A percentile compares a stretch with the other conserved stretches of the same genome.
Conservation (phyloP, 2,329 filamentous ascomycete genomes). For the Diplodia mutila region DNA sequence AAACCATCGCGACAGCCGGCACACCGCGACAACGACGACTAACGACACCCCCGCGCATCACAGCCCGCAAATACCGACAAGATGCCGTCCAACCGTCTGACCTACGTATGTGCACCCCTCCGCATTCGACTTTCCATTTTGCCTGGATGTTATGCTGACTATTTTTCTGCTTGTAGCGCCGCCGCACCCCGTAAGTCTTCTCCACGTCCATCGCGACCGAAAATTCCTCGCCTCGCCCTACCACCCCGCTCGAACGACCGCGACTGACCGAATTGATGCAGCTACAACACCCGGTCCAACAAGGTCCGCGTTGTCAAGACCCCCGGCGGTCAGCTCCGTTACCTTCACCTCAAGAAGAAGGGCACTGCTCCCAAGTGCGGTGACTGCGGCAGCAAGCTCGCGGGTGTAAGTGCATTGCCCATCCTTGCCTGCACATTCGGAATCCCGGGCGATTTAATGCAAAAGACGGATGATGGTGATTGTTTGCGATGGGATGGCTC, state of each 20-base stretch:
- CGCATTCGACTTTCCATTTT: background rate
- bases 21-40: constrained; percentile 23
- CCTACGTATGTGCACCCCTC: constrained; percentile 54
- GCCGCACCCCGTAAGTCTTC: constrained; percentile 54
- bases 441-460: background rate
- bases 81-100: constrained; percentile 60
- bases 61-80: constrained; percentile 39
- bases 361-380: constrained; percentile 93
- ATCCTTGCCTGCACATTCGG: background rate
- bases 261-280: constrained; percentile 44
- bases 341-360: constrained; percentile 99
- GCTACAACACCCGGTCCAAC: constrained; percentile 99
- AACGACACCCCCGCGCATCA: constrained; percentile 24
- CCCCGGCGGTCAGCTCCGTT: constrained; percentile 90
- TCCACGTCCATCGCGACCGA: constrained; percentile 9
- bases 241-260: background rate
- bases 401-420: constrained; percentile 76
- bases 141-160: constrained; percentile 7
- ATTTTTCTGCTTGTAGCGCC: constrained; percentile 49
- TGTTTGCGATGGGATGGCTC: background rate
- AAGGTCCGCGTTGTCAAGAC: constrained; percentile 91
- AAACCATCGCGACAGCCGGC: constrained; percentile 8
- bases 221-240: background rate
- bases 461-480: background rate
- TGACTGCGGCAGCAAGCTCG: constrained; percentile 94